Conservation (phyloP, 306 rosid species). For the Sindora glabra region DNA sequence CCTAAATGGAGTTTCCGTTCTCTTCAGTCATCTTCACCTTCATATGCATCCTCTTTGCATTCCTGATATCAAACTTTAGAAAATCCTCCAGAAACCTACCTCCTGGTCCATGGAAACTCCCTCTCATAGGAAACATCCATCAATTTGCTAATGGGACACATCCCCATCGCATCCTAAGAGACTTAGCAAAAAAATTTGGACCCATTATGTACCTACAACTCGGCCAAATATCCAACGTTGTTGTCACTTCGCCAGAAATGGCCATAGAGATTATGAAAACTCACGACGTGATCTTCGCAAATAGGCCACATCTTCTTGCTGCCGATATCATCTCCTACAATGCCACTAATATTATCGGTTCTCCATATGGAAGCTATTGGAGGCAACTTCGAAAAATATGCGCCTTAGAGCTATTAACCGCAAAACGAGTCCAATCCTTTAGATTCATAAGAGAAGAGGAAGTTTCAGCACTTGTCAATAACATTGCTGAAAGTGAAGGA, state of each 20-base stretch:
- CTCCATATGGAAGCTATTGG: not conserved
- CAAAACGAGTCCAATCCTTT: not conserved
- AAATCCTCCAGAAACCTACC: not conserved
- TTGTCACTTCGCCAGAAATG: conserved; percentile 7
- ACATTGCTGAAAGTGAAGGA: not conserved
- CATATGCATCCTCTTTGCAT: not conserved
- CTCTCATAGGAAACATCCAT: conserved; percentile 6
- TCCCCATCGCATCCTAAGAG: not conserved
- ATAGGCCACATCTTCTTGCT: conserved; percentile 1
- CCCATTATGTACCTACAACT: conserved; percentile 9
- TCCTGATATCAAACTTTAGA: not conserved
- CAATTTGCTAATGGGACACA: conserved; percentile 1
- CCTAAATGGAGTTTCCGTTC: no score
- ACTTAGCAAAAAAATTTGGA: conserved; percentile 14
- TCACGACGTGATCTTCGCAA: not conserved
- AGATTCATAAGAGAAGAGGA: not conserved
- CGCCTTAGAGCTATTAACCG: not conserved
- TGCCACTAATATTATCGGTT: not conserved
- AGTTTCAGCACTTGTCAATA: not conserved
- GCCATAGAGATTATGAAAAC: conserved; percentile 18
- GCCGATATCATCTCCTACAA: not conserved
- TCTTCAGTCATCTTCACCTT: no score
- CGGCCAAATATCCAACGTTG: not conserved
- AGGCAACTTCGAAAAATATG: conserved; percentile 4
- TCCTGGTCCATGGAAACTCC: conserved; percentile 3